A percentile compares a stretch with the other conserved stretches of the same genome.
These are phyloP conservation scores for Komagataella pastoris DNA, from an alignment of 805 yeast genomes.

Conservation along the genomic window DNA sequence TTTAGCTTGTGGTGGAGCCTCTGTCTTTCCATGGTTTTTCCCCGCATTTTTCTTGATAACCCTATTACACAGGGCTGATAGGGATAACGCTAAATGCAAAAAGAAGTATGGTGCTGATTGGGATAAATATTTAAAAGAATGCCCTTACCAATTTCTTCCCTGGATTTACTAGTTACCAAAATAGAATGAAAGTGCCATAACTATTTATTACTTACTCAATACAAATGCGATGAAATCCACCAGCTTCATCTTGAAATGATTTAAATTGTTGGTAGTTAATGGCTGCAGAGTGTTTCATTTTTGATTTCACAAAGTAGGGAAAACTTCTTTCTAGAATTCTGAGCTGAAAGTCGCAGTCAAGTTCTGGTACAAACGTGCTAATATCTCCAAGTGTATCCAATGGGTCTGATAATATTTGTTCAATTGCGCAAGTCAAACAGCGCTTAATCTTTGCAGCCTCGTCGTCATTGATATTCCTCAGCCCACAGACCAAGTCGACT, in stretches of 20 bases:
- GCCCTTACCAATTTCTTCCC: slow-evolving; percentile 91
- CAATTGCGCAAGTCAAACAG: not conserved
- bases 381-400: not conserved
- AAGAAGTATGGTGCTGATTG: slow-evolving; percentile 91
- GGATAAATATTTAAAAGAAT: slow-evolving; percentile 71
- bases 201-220: not conserved
- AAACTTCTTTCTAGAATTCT: not conserved
- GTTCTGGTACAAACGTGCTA: not conserved
- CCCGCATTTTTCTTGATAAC: slow-evolving; percentile 84
- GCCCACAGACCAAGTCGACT: not conserved
- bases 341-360: not conserved
- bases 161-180: slow-evolving; percentile 41
- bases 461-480: not conserved
- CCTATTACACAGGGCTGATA: slow-evolving; percentile 73
- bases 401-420: not conserved
- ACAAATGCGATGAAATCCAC: not conserved
- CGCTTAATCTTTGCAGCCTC: not conserved
- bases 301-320: not conserved
- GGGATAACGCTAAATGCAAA: slow-evolving; percentile 79
- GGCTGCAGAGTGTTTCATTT: not conserved
- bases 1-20: slow-evolving; percentile 71
- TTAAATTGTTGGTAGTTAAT: not conserved
- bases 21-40: slow-evolving; percentile 94
- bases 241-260: not conserved
- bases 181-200: not conserved